Evolutionary conservation across 495 filamentous ascomycete species (phyloP).

Genomic region (Thozetella sp.): DNA sequence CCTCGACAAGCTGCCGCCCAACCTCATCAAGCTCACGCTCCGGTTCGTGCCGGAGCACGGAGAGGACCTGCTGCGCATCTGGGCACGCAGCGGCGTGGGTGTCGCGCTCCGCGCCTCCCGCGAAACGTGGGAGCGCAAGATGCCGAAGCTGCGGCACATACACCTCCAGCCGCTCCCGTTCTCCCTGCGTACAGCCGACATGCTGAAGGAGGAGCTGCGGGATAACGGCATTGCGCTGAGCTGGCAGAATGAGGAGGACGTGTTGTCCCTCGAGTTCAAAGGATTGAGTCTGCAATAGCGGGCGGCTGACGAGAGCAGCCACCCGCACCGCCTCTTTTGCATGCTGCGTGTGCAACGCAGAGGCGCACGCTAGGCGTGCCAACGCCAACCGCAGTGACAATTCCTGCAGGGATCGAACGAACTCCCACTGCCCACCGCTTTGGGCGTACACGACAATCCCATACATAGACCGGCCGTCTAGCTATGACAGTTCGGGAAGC

Average conservation of each 20-base stretch:
- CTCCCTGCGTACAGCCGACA: not conserved
- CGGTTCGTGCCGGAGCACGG: not conserved
- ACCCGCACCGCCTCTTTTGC: too few species aligned
- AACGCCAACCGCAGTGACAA: too few species aligned
- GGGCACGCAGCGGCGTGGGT: not conserved
- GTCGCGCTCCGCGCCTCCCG: not conserved
- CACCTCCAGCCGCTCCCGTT: not conserved
- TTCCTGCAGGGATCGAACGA: too few species aligned
- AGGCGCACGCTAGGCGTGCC: too few species aligned
- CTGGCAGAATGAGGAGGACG: not conserved
- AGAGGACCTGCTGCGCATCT: constrained; percentile 1
- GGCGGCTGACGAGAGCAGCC: too few species aligned
- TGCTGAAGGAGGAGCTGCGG: not conserved
- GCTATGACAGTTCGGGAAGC: too few species aligned
- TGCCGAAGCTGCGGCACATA: not conserved
- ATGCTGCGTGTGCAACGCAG: too few species aligned
- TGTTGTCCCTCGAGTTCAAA: not conserved
- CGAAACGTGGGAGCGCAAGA: not conserved
- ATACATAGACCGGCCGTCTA: too few species aligned
- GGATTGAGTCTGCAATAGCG: not conserved
- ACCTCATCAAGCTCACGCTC: not conserved
- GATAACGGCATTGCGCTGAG: not conserved
- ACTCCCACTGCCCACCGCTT: too few species aligned
- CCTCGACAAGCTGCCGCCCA: not conserved
- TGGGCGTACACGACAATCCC: too few species aligned